Conservation (phyloP, 257 asterid genomes). For the Solanum piurae region DNA sequence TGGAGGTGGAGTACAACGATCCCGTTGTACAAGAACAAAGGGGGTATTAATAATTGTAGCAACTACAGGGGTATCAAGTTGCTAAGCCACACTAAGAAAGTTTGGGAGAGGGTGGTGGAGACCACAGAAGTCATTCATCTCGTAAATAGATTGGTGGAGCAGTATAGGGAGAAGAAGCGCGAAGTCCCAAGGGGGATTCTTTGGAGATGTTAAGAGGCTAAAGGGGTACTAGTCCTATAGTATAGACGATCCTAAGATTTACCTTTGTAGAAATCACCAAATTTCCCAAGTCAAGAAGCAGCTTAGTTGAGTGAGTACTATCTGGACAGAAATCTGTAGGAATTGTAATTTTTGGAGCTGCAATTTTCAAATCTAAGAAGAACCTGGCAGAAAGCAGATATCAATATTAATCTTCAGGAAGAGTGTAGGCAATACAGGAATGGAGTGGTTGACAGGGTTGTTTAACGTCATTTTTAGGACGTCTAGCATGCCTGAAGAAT, state of each 20-base stretch:
- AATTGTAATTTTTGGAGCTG: constrained; percentile 92
- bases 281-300: constrained; percentile 94
- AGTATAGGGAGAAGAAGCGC: neutral
- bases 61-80: neutral
- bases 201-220: neutral
- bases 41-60: neutral
- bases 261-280: constrained; percentile 80
- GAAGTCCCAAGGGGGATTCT: neutral
- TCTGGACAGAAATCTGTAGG: constrained; percentile 89
- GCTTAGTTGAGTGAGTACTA: constrained; percentile 69
- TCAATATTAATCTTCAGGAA: neutral
- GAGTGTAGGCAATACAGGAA: neutral
- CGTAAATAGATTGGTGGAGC: neutral
- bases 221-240: neutral
- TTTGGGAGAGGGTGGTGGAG: neutral
- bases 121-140: neutral
- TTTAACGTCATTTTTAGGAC: neutral
- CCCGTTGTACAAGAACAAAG: neutral
- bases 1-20: neutral
- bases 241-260: constrained; percentile 2
- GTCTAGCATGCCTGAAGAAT: neutral
- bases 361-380: constrained; percentile 87
- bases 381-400: constrained; percentile 49
- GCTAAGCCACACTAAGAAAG: neutral
- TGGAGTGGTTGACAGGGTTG: neutral